These are phyloP conservation scores for Tagetes patula DNA, from an alignment of 129 eudicot species.

Conservation along the genomic window DNA sequence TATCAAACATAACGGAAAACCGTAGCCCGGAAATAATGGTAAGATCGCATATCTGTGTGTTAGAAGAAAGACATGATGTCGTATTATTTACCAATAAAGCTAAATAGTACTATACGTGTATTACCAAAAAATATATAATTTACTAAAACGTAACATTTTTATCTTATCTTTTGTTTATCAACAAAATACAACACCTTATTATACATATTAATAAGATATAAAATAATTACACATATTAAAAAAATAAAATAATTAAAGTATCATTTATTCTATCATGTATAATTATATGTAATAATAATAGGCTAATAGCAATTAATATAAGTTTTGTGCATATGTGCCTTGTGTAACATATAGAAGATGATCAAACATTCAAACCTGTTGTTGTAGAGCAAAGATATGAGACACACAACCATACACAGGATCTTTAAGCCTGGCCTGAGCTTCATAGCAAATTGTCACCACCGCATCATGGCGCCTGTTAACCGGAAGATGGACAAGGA, in stretches of 20 bases:
- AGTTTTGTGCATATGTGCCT: neutral
- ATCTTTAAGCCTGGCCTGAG: conserved; percentile 55
- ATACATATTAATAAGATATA: neutral
- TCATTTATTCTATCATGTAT: too few species aligned
- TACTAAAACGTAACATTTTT: conserved; percentile 25
- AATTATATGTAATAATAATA: too few species aligned
- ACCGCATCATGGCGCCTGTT: conserved; percentile 56
- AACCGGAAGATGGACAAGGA: conserved; percentile 45
- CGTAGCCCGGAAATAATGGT: conserved; percentile 22
- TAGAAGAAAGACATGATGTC: conserved; percentile 26
- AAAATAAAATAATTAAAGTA: too few species aligned
- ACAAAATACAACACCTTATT: neutral
- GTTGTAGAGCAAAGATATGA: conserved; percentile 61
- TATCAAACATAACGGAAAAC: conserved; percentile 31
- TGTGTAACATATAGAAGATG: neutral
- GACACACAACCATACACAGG: conserved; percentile 69
- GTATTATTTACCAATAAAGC: conserved; percentile 5
- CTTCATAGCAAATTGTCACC: conserved; percentile 60
- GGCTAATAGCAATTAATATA: too few species aligned
- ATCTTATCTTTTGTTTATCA: conserved; percentile 15
- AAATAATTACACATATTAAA: too few species aligned
- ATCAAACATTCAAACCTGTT: conserved; percentile 43
- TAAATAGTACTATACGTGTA: neutral
- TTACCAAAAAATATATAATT: neutral
- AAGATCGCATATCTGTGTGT: conserved; percentile 13